phyloP scores from a whole-genome alignment of 768 basidiomycete species.

The Lentinula sp. region DNA sequence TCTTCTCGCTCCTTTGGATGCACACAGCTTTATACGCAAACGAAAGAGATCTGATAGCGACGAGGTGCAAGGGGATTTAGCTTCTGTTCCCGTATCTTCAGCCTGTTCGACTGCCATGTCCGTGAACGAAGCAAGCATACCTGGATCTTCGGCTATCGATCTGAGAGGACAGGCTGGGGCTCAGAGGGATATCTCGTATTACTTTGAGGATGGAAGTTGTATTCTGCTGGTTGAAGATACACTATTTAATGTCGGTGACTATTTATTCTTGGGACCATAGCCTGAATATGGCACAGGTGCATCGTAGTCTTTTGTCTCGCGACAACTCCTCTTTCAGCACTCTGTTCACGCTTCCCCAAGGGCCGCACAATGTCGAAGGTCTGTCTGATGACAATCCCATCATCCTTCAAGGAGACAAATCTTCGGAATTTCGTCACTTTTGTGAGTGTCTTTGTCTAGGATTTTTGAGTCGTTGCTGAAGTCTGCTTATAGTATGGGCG shows the following conservation, averaged over 20 bases:
- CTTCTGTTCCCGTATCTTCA: not conserved
- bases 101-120: not conserved
- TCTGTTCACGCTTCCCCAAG: conserved; percentile 67
- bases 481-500: conserved; percentile 40
- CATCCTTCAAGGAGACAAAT: conserved; percentile 53
- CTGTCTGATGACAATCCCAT: conserved; percentile 61
- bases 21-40: not conserved
- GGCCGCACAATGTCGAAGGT: conserved; percentile 46
- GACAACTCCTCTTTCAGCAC: conserved; percentile 60
- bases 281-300: conserved; percentile 33
- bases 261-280: not conserved
- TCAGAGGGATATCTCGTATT: conserved; percentile 47
- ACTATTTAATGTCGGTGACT: conserved; percentile 56
- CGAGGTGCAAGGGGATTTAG: not conserved
- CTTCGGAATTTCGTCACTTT: conserved; percentile 64
- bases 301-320: conserved; percentile 52
- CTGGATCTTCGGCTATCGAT: not conserved
- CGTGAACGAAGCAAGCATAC: not conserved
- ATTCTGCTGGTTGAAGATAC: conserved; percentile 56
- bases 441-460: conserved; percentile 9
- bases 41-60: conserved; percentile 4
- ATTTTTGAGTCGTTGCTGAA: not conserved
- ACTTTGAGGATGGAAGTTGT: conserved; percentile 66
- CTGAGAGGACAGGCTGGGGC: not conserved
- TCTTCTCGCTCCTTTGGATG: not conserved